A percentile compares a stretch with the other conserved stretches of the same genome.
Conservation (phyloP, 148 eudicot genomes). For the Euryodendron excelsum region DNA sequence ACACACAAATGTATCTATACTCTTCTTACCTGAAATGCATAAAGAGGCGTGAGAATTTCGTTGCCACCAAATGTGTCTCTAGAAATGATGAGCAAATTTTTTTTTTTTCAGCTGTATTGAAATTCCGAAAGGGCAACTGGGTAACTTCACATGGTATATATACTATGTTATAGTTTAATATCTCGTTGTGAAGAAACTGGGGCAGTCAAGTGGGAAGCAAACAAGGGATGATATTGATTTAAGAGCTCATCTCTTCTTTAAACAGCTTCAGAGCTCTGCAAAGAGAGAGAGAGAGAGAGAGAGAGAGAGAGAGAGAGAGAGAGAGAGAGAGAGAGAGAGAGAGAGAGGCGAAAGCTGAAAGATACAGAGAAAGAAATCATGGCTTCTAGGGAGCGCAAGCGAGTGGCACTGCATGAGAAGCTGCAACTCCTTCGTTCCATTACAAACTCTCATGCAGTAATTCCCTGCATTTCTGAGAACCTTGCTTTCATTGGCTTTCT, state of each 20-base stretch:
- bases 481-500: not conserved
- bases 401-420: constrained; percentile 77
- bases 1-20: too few relatives aligned
- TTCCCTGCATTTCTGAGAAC: constrained; percentile 1
- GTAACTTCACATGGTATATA: constrained; percentile 23
- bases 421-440: constrained; percentile 93
- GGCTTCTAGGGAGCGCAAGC: constrained; percentile 78
- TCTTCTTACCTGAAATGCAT: too few relatives aligned
- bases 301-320: not conserved
- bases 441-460: constrained; percentile 94
- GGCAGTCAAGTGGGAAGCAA: constrained; percentile 44
- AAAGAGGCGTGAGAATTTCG: constrained; percentile 5
- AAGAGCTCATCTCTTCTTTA: constrained; percentile 45
- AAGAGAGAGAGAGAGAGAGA: constrained; percentile 10
- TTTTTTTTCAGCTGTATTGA: not conserved
- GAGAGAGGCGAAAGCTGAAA: constrained; percentile 11
- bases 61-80: not conserved
- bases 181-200: constrained; percentile 15
- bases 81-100: not conserved
- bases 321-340: constrained; percentile 16
- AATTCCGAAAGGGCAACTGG: constrained; percentile 24
- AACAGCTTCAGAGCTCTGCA: constrained; percentile 31
- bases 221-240: constrained; percentile 57
- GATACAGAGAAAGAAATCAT: constrained; percentile 17
- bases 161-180: not conserved